phyloP scores from a whole-genome alignment of 306 rosid species.

The Sophora flavescens region DNA sequence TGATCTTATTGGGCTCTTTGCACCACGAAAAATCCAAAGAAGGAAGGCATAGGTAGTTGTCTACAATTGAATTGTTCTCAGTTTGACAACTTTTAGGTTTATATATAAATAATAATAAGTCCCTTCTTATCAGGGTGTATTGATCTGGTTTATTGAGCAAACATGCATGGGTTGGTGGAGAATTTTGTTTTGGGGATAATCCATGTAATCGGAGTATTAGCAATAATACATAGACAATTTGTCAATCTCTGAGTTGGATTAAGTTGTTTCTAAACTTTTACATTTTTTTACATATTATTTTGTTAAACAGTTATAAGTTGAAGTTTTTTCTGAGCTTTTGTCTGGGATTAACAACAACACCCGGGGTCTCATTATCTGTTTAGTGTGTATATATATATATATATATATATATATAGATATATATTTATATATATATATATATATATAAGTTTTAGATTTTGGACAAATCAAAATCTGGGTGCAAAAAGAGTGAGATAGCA shows the following conservation, averaged over 20 bases:
- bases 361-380: too few species aligned
- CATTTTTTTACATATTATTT: slow-evolving; percentile 3
- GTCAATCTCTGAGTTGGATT: slow-evolving; percentile 35
- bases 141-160: slow-evolving; percentile 31
- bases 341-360: too few species aligned
- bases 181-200: slow-evolving; percentile 45
- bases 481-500: too few species aligned
- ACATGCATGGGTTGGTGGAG: slow-evolving; percentile 33
- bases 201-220: slow-evolving; percentile 42
- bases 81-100: not conserved
- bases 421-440: too few species aligned
- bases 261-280: slow-evolving; percentile 36
- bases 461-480: too few species aligned
- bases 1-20: slow-evolving; percentile 38
- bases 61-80: slow-evolving; percentile 24
- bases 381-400: too few species aligned
- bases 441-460: too few species aligned
- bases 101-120: not conserved
- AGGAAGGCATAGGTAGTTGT: not conserved
- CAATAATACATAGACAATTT: not conserved
- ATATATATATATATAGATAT: too few species aligned
- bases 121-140: slow-evolving; percentile 10
- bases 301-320: slow-evolving; percentile 33
- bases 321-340: too few species aligned
- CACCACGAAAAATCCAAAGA: not conserved